These are phyloP conservation scores for Phycomyces nitens DNA, from an alignment of 192 early-diverging fungal genomes.

Conservation along the genomic window DNA sequence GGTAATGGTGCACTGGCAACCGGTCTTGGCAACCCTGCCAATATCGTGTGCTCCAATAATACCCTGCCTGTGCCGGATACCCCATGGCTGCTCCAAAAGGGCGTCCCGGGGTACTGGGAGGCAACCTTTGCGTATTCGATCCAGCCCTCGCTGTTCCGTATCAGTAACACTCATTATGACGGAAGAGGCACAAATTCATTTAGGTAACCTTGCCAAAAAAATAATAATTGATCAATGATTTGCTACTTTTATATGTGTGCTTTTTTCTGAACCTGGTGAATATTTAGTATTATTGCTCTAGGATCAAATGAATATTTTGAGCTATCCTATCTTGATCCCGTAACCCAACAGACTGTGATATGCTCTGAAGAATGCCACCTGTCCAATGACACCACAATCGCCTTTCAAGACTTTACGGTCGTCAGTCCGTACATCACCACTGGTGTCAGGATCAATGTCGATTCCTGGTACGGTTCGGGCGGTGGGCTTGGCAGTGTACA, in stretches of 20 bases:
- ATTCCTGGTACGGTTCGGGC: conserved; percentile 34
- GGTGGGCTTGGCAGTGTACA: conserved; percentile 27
- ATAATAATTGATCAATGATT: too few relatives aligned
- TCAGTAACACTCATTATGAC: conserved; percentile 57
- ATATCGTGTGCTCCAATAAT: conserved; percentile 23
- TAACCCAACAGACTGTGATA: conserved; percentile 35
- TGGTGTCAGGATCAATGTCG: conserved; percentile 51
- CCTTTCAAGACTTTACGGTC: conserved; percentile 48
- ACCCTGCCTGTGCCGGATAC: conserved; percentile 23
- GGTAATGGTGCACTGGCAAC: conserved; percentile 47
- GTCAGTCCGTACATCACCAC: conserved; percentile 36
- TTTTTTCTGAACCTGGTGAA: too few relatives aligned
- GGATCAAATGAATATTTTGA: conserved; percentile 51
- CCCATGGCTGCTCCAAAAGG: conserved; percentile 69
- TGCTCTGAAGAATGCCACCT: conserved; percentile 39
- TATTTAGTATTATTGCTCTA: conserved; percentile 57
- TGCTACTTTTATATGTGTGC: too few relatives aligned
- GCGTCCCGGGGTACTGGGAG: conserved; percentile 66
- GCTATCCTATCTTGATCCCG: conserved; percentile 63
- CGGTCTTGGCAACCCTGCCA: conserved; percentile 39
- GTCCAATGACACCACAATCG: conserved; percentile 27
- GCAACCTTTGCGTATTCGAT: conserved; percentile 51
- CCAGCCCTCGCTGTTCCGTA: conserved; percentile 60
- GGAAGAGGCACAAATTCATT: conserved; percentile 65
- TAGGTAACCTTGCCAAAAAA: conserved; percentile 22